phyloP scores from a whole-genome alignment of 371 early-diverging fungal genomes.

The Mycotypha africana region DNA sequence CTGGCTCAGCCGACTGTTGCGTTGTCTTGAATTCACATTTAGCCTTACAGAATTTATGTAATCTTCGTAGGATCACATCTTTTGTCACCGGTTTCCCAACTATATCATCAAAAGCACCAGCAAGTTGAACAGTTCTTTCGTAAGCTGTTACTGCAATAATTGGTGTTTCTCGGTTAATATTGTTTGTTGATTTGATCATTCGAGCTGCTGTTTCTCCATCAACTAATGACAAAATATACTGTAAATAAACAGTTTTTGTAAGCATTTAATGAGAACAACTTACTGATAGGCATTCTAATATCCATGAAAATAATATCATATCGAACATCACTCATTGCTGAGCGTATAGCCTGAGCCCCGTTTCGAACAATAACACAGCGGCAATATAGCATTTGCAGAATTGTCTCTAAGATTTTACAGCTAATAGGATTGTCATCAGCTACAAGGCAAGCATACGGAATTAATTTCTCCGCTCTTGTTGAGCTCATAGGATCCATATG shows the following conservation, averaged over 20 bases:
- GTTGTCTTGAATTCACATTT: too few species aligned
- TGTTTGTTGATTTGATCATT: conserved; percentile 92
- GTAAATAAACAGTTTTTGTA: neutral
- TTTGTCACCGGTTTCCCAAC: conserved; percentile 70
- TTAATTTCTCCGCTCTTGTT: neutral
- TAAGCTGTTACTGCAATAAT: conserved; percentile 73
- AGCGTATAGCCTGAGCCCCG: conserved; percentile 88
- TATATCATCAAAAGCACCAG: conserved; percentile 68
- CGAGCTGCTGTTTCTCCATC: conserved; percentile 89
- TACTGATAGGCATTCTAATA: conserved; percentile 86
- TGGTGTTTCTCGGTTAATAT: conserved; percentile 67
- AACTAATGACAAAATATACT: too few species aligned
- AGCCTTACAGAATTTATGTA: conserved; percentile 44
- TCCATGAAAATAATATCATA: conserved; percentile 94
- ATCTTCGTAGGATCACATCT: conserved; percentile 45
- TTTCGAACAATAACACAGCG: conserved; percentile 81
- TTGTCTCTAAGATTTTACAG: conserved; percentile 82
- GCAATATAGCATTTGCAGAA: conserved; percentile 69
- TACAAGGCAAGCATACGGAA: conserved; percentile 60
- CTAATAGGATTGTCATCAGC: conserved; percentile 91
- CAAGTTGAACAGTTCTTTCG: conserved; percentile 50
- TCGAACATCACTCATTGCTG: conserved; percentile 81
- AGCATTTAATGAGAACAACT: conserved; percentile 19
- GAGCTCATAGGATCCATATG: neutral
- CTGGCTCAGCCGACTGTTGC: too few species aligned